A percentile compares a stretch with the other conserved stretches of the same genome.
Conservation (phyloP, 192 early-diverging fungal species). For the Linnemannia exigua region DNA sequence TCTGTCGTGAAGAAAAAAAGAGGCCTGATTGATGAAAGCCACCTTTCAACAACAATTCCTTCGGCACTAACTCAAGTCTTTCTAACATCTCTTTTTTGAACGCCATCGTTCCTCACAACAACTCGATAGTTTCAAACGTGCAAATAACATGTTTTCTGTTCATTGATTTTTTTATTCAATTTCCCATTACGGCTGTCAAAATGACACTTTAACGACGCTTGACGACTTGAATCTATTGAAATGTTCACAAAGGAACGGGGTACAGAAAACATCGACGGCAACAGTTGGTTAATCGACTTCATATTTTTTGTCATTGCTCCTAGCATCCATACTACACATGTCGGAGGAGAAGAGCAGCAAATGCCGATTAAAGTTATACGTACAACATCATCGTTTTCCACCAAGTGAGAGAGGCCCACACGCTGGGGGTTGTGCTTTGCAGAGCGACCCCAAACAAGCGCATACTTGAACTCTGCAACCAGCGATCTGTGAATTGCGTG, state of each 20-base stretch:
- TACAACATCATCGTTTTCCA: slow-evolving; percentile 97
- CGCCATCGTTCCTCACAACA: too few relatives aligned
- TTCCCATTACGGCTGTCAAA: not conserved
- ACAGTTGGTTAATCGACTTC: not conserved
- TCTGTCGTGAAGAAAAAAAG: too few relatives aligned
- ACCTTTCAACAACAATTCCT: too few relatives aligned
- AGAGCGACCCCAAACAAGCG: slow-evolving; percentile 93
- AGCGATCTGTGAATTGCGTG: slow-evolving; percentile 91
- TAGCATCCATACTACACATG: not conserved
- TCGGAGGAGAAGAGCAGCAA: not conserved
- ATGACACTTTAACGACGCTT: slow-evolving; percentile 39
- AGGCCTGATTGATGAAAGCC: too few relatives aligned
- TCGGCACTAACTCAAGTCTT: too few relatives aligned
- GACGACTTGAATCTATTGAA: slow-evolving; percentile 50
- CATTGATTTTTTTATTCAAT: not conserved
- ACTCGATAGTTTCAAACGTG: too few relatives aligned
- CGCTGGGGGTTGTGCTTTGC: slow-evolving; percentile 98
- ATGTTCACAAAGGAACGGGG: not conserved
- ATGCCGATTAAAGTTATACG: not conserved
- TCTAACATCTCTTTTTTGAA: too few relatives aligned
- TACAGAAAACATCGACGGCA: too few relatives aligned
- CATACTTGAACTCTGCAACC: slow-evolving; percentile 92
- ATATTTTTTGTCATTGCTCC: not conserved
- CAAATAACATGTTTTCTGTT: slow-evolving; percentile 7
- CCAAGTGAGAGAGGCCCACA: slow-evolving; percentile 86